Conservation (phyloP, 2,329 filamentous ascomycete species). For the Lasiodiplodia citricola region DNA sequence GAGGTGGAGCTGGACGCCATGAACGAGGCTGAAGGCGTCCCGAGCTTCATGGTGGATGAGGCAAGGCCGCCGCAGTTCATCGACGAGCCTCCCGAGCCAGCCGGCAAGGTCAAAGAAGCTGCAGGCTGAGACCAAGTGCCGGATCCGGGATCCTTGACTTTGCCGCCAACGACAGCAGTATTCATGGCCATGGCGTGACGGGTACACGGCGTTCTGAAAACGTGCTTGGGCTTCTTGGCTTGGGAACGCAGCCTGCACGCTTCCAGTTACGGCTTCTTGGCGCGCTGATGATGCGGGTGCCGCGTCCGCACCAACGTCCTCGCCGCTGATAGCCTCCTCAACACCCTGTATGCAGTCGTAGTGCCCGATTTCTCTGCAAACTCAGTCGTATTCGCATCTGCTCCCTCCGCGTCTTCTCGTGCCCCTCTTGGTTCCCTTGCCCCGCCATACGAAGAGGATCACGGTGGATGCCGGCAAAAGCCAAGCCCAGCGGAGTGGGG, state of each 20-base stretch:
- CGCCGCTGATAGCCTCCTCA: not conserved
- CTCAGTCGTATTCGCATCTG: not conserved
- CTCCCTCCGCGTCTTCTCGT: not conserved
- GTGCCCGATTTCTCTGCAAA: not conserved
- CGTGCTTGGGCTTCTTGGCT: constrained; percentile 25
- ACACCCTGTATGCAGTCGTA: not conserved
- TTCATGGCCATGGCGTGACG: constrained; percentile 25
- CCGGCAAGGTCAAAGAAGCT: constrained; percentile 80
- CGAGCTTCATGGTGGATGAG: constrained; percentile 89
- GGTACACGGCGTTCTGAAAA: constrained; percentile 24
- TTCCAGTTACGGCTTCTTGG: constrained; percentile 16
- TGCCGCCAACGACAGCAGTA: constrained; percentile 4
- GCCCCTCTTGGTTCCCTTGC: not conserved
- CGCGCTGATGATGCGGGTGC: constrained; percentile 21
- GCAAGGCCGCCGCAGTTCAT: constrained; percentile 83
- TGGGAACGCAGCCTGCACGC: constrained; percentile 4
- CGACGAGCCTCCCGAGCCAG: constrained; percentile 78
- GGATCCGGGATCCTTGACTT: constrained; percentile 1
- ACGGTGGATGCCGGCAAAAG: constrained; percentile 3
- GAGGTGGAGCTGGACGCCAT: constrained; percentile 87
- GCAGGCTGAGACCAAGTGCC: constrained; percentile 52
- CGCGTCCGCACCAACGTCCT: not conserved
- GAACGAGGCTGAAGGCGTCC: constrained; percentile 66
- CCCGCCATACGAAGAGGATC: constrained; percentile 1
- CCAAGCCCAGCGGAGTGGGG: constrained; percentile 23